Percentiles rank a stretch among this genome's conserved stretches.
Evolutionary conservation across 805 yeast species (phyloP).

Genomic region (Debaryomyces castellii): DNA sequence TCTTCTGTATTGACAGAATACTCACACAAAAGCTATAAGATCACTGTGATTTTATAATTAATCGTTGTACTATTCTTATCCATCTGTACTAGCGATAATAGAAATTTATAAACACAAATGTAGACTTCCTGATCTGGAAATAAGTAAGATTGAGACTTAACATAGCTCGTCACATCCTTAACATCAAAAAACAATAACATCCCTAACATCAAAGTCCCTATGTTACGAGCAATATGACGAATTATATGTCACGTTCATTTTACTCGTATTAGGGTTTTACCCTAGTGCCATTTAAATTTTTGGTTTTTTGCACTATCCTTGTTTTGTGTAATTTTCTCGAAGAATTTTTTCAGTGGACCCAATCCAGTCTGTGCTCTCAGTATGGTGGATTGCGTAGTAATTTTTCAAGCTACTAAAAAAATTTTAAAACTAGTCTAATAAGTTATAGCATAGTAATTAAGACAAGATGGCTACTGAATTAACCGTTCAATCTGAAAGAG

Average conservation of each 20-base stretch:
- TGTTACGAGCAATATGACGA: background rate
- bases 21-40: too few species aligned
- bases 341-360: background rate
- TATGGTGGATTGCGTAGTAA: background rate
- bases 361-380: background rate
- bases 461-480: slow-evolving; percentile 96
- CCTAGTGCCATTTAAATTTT: background rate
- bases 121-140: background rate
- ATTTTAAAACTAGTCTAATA: slow-evolving; percentile 2
- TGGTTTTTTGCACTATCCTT: background rate
- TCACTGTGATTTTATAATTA: too few species aligned
- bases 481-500: slow-evolving; percentile 99
- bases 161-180: background rate
- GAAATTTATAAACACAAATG: background rate
- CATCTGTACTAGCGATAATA: background rate
- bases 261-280: background rate
- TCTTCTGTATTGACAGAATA: background rate
- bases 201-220: background rate
- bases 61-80: background rate
- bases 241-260: background rate
- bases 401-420: slow-evolving; percentile 5
- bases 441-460: slow-evolving; percentile 6
- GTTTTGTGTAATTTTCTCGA: slow-evolving; percentile 5
- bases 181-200: background rate
- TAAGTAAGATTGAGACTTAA: background rate